Evolutionary conservation across 1,284 basidiomycete species (phyloP).

Genomic region (Ustilago esculenta): DNA sequence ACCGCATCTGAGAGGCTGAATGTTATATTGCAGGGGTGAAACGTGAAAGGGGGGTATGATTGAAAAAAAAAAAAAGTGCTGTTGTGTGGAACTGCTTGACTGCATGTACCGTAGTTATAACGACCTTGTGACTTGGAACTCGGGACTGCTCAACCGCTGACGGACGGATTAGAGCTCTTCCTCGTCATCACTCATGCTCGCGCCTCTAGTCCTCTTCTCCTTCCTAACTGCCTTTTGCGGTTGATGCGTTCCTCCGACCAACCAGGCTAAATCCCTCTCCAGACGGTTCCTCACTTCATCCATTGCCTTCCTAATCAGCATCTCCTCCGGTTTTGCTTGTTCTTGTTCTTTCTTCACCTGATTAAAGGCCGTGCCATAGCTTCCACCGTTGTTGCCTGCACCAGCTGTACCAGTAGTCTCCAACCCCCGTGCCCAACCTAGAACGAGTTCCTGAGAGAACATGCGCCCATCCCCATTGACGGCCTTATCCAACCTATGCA

Average conservation of each 20-base stretch:
- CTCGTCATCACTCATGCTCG: constrained; percentile 44
- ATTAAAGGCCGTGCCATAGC: background rate
- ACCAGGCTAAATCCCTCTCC: constrained; percentile 55
- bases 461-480: constrained; percentile 63
- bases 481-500: constrained; percentile 45
- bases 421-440: constrained; percentile 52
- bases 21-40: no score
- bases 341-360: constrained; percentile 8
- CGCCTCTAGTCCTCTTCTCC: constrained; percentile 23
- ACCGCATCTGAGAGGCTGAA: no score
- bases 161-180: constrained; percentile 41
- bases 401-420: constrained; percentile 17
- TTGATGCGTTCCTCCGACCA: constrained; percentile 35
- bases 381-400: background rate
- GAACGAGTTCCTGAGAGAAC: constrained; percentile 59
- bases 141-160: no score
- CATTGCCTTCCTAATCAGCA: constrained; percentile 44
- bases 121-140: background rate
- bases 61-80: no score
- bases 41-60: no score
- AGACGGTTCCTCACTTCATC: constrained; percentile 45
- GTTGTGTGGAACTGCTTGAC: no score
- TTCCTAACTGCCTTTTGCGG: constrained; percentile 4
- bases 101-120: no score
- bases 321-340: constrained; percentile 31